These are phyloP conservation scores for Trichodelitschia bisporula DNA, from an alignment of 495 filamentous ascomycete species.

Conservation along the genomic window DNA sequence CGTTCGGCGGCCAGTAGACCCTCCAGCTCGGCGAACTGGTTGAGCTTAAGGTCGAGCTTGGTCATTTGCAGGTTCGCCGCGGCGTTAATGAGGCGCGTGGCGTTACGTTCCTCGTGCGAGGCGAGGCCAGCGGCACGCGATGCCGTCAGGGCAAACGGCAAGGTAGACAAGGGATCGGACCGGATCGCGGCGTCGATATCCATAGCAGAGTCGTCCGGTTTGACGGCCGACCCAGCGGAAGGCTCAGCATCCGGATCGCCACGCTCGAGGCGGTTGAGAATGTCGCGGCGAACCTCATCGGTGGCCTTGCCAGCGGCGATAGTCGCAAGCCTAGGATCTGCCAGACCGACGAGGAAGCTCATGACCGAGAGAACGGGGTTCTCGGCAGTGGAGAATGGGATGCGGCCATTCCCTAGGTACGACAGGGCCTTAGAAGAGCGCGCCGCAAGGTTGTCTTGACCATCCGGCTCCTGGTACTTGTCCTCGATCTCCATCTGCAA, in stretches of 20 bases:
- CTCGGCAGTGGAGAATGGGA: constrained; percentile 71
- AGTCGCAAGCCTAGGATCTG: constrained; percentile 67
- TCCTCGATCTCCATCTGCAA: constrained; percentile 32
- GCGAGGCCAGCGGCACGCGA: constrained; percentile 69
- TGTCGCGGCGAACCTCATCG: constrained; percentile 53
- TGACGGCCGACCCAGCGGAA: constrained; percentile 17
- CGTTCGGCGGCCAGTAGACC: constrained; percentile 73
- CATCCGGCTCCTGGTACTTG: constrained; percentile 22
- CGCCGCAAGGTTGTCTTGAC: constrained; percentile 7
- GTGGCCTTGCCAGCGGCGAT: constrained; percentile 69
- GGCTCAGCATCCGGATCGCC: constrained; percentile 14
- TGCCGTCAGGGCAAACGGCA: constrained; percentile 63
- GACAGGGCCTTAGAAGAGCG: constrained; percentile 22
- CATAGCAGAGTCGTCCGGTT: constrained; percentile 43
- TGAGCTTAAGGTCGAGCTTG: constrained; percentile 33
- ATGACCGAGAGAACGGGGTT: constrained; percentile 93
- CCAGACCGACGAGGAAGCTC: constrained; percentile 69
- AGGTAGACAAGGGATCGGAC: constrained; percentile 28
- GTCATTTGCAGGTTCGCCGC: constrained; percentile 39
- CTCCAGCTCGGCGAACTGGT: constrained; percentile 94
- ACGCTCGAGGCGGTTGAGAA: constrained; percentile 49
- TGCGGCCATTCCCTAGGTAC: constrained; percentile 30
- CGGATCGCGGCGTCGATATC: constrained; percentile 27
- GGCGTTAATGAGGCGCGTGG: constrained; percentile 71
- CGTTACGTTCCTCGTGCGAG: constrained; percentile 87